phyloP scores from a whole-genome alignment of 352 stramenopile species.

The Pythium plurisporium region DNA sequence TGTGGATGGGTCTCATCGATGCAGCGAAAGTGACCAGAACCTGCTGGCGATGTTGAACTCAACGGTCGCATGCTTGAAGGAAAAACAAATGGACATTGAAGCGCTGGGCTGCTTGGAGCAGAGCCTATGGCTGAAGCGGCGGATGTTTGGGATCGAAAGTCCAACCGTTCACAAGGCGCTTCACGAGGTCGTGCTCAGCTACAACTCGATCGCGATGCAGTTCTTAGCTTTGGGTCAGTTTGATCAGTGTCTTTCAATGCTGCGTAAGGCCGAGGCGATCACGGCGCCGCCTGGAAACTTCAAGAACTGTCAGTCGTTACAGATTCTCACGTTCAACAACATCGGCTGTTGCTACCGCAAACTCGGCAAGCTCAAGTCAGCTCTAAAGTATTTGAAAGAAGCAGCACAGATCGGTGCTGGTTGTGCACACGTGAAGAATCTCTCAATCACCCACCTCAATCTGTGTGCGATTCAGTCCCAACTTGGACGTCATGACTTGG shows the following conservation, averaged over 20 bases:
- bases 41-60: slow-evolving; percentile 68
- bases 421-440: slow-evolving; percentile 56
- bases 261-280: slow-evolving; percentile 70
- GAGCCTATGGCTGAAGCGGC: slow-evolving; percentile 64
- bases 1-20: neutral
- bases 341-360: slow-evolving; percentile 81
- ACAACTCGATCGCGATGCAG: slow-evolving; percentile 78
- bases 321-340: slow-evolving; percentile 83
- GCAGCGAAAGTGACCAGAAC: slow-evolving; percentile 51
- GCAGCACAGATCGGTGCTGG: slow-evolving; percentile 56
- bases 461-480: slow-evolving; percentile 80
- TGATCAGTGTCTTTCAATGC: slow-evolving; percentile 61
- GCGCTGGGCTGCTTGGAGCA: slow-evolving; percentile 72
- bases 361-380: slow-evolving; percentile 63
- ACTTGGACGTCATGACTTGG: slow-evolving; percentile 59
- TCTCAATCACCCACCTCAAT: slow-evolving; percentile 80
- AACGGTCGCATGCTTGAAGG: slow-evolving; percentile 58
- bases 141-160: slow-evolving; percentile 69
- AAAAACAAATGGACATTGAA: slow-evolving; percentile 75
- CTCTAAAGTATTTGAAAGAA: slow-evolving; percentile 71
- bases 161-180: slow-evolving; percentile 47
- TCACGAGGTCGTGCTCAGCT: slow-evolving; percentile 62
- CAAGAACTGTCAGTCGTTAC: slow-evolving; percentile 50
- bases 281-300: slow-evolving; percentile 61
- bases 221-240: slow-evolving; percentile 49